A percentile compares a stretch with the other conserved stretches of the same genome.
Evolutionary conservation across 208 protist genomes (phyloP).

Genomic region (Leishmania amazonensis): DNA sequence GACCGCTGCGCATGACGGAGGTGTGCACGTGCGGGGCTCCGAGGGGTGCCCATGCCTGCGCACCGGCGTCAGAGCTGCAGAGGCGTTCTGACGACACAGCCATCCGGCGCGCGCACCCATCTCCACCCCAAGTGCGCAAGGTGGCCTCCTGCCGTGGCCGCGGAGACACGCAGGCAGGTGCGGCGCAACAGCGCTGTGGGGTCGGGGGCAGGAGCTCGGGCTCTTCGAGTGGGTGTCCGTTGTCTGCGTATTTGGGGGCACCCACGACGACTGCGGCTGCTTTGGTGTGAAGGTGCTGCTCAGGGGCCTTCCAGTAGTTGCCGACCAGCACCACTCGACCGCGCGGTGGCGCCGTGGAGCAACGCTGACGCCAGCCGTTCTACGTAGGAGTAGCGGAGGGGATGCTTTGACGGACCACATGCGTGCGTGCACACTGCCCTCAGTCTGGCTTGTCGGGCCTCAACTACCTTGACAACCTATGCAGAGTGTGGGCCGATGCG

Average conservation of each 20-base stretch:
- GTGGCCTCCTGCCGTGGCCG: neutral
- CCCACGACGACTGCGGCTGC: neutral
- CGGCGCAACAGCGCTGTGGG: neutral
- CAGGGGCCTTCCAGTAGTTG: neutral
- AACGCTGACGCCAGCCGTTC: neutral
- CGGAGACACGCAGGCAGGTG: neutral
- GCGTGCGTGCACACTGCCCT: too few relatives aligned
- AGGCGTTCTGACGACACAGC: neutral
- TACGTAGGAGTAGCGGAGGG: neutral
- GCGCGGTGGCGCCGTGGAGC: neutral
- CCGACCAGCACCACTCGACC: neutral
- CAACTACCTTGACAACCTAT: too few relatives aligned
- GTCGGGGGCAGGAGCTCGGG: neutral
- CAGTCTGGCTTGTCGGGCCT: too few relatives aligned
- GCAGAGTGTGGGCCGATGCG: too few relatives aligned
- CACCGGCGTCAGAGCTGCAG: neutral
- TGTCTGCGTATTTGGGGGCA: neutral
- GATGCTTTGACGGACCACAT: too few relatives aligned
- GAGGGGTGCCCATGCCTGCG: neutral
- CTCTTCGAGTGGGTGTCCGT: neutral
- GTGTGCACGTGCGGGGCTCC: neutral
- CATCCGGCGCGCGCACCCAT: neutral
- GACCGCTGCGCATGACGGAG: neutral
- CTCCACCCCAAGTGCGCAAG: neutral
- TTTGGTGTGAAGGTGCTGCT: neutral